Evolutionary conservation across 257 asterid species (phyloP), one percentile per base, ranked within the genome.

Genomic region (Mitragyna speciosa): DNA sequence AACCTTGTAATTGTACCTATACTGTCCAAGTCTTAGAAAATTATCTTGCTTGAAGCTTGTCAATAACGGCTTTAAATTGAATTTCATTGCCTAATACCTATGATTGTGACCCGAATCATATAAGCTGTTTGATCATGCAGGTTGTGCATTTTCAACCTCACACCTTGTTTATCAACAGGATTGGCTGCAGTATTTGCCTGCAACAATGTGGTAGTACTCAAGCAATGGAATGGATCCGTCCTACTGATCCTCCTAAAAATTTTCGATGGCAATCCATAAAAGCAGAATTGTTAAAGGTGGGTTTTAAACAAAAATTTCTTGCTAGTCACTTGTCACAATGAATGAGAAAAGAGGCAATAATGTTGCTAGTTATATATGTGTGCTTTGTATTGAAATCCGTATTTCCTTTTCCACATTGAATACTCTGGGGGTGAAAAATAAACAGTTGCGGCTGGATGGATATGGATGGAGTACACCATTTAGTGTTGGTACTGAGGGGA

Each of bases 111-210:
- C 80, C 58, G 22, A 70, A 64, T 39, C 54, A n/a, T 65, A 39
- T 26, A 2, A 20, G 5, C 70, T 78, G 45, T 79, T 75, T 79
- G 76, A 80, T 61, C 72, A 20, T 90, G 84, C 91, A 96, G 99
- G 99, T 94, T 73, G 91, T 96, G 82, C 97, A 96, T 88, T 89
- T 93, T 86, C 99, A 94, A 88, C 99, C 99, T 73, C 97, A 92
- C 81, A 89, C 96, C 31, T 81, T 92, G 89, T 89, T 89, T 85
- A 68, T 91, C 77, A 96, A 96, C 89, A 88, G 98, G 89, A 88
- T 88, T 72, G 99, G 99, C 56, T 82, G 84, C 83, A 85, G 93
- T 78, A 79, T 96, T 82, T 94, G 97, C 85, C 56, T 96, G 83
- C 88, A 76, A 81, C 99, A 96, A 80, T 87, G 90, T 85, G 93